Base-by-base conservation (phyloP, 2,329 filamentous ascomycete species). In the Hawksworthiomyces lignivorus region DNA sequence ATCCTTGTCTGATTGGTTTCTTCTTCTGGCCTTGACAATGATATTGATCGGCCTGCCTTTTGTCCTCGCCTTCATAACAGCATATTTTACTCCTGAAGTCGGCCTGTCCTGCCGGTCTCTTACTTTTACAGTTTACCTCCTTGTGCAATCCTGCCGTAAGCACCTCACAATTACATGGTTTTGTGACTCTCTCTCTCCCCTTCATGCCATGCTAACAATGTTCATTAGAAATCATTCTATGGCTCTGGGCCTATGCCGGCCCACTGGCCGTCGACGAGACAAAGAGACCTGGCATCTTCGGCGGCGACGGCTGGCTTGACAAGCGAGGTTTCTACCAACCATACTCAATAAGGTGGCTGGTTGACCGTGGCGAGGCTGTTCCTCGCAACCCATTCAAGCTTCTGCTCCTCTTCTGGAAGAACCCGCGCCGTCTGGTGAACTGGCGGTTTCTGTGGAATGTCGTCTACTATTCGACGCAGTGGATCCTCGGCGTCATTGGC, bases 401-500 rank as follows among this genome's bases (percentile, higher is more conserved):
- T 4, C 3, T 45, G 9, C 27, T 33, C 3, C 22, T 41, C 2
- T 15, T 46, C 7, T 38, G 26, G 41, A 11, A 30, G 19, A n/a
- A 44, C 27, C 17, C 41, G 9, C 2, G 31, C 18, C 26, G 32
- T 5, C 33, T 48, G 7, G 12, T 45, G 1, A 30, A 29, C 27
- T 49, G 43, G 47, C 29, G 27, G 1, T 43, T 46, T 14, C 22
- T 54, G 3, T 54, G 52, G 51, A 50, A 48, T 29, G 1, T 39
- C 3, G n/a, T 50, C 12, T 53, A 53, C 28, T 47, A 49, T 29
- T 21, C 39, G 12, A 43, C 36, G 17, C 38, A 49, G 38, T 44
- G 36, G 35, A 11, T 47, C 1, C 36, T 50, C 12, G 48, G 51
- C 57, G 37, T 69, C 60, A 46, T 64, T 56, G 49, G 70, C 65